These are phyloP conservation scores for Sporothrix luriei DNA, from an alignment of 2,329 filamentous ascomycete genomes.

Conservation along the genomic window DNA sequence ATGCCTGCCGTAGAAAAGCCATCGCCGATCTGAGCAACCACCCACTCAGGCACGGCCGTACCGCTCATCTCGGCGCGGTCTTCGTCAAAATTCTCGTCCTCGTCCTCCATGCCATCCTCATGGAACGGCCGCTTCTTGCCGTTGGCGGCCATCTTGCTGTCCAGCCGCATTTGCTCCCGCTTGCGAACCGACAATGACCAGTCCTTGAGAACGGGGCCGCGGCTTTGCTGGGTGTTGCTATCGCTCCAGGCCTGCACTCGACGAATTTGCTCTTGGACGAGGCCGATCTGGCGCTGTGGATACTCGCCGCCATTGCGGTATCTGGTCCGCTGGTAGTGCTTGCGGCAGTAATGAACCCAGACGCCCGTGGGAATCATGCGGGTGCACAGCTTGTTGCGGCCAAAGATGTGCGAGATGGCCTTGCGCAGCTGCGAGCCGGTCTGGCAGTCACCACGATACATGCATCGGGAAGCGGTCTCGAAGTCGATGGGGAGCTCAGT, in stretches of 20 bases:
- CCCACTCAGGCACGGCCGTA: slow-evolving; percentile 54
- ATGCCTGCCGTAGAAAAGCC: slow-evolving; percentile 55
- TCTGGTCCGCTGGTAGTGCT: slow-evolving; percentile 76
- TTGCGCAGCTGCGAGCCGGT: slow-evolving; percentile 68
- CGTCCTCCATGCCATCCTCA: slow-evolving; percentile 44
- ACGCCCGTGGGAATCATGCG: slow-evolving; percentile 67
- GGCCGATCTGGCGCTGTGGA: slow-evolving; percentile 63
- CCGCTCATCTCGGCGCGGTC: slow-evolving; percentile 43
- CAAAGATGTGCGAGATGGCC: slow-evolving; percentile 79
- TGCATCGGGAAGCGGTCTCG: slow-evolving; percentile 46
- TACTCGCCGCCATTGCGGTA: slow-evolving; percentile 68
- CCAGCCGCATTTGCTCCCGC: slow-evolving; percentile 63
- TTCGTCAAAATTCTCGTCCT: slow-evolving; percentile 38
- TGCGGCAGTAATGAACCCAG: slow-evolving; percentile 78
- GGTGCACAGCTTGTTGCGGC: slow-evolving; percentile 78
- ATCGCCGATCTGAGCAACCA: slow-evolving; percentile 50
- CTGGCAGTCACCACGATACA: slow-evolving; percentile 60
- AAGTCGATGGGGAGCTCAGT: slow-evolving; percentile 12
- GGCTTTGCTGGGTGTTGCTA: slow-evolving; percentile 47
- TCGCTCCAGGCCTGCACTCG: slow-evolving; percentile 66
- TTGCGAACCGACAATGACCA: slow-evolving; percentile 68
- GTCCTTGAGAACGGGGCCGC: slow-evolving; percentile 53
- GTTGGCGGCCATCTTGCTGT: slow-evolving; percentile 44
- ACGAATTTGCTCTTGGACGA: slow-evolving; percentile 64
- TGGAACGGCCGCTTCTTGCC: slow-evolving; percentile 40